phyloP scores from a whole-genome alignment of 2,329 filamentous ascomycete species.

The Cyphellophora europaea region DNA sequence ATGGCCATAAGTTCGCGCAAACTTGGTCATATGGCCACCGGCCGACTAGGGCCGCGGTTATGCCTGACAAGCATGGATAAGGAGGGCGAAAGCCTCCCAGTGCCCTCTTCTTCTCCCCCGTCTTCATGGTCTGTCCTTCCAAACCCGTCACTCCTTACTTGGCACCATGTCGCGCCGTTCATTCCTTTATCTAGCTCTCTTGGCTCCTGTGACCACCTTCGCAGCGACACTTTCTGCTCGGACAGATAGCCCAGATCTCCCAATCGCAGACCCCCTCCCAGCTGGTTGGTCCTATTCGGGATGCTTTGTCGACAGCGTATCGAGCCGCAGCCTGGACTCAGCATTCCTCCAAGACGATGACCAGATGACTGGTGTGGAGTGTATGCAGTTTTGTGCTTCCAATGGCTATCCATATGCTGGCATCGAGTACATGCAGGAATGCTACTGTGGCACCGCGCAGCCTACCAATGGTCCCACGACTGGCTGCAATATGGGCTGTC shows the following conservation, averaged over 20 bases:
- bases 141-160: constrained; percentile 1
- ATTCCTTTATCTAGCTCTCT: background rate
- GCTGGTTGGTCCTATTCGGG: constrained; percentile 7
- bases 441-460: constrained; percentile 13
- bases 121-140: too few species aligned
- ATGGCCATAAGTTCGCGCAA: too few species aligned
- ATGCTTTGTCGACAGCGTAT: constrained; percentile 10
- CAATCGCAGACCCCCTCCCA: background rate
- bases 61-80: too few species aligned
- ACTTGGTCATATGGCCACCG: too few species aligned
- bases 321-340: constrained; percentile 3
- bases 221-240: background rate
- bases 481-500: constrained; percentile 33
- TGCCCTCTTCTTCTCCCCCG: too few species aligned
- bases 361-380: constrained; percentile 35
- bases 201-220: background rate
- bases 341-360: constrained; percentile 22
- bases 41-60: too few species aligned
- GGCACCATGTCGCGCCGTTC: background rate
- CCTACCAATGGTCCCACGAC: constrained; percentile 15
- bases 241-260: background rate
- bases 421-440: constrained; percentile 11
- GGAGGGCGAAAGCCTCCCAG: too few species aligned
- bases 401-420: constrained; percentile 14
- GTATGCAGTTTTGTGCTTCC: constrained; percentile 11